These are phyloP conservation scores for Datisca glomerata DNA, from an alignment of 306 rosid species.

Conservation along the genomic window DNA sequence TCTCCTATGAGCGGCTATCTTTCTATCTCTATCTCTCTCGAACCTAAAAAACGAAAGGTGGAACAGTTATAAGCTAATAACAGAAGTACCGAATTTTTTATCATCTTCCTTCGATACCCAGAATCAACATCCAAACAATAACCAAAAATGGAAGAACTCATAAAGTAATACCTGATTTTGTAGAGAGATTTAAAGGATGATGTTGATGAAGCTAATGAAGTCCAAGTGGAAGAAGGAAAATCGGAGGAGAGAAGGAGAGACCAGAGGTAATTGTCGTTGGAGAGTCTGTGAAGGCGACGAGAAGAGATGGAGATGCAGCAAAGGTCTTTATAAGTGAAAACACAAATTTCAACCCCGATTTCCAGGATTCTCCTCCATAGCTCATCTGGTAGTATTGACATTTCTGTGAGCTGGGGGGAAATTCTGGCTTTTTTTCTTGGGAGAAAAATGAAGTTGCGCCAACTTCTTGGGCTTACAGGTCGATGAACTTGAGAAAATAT, in stretches of 20 bases:
- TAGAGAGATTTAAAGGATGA: constrained; percentile 40
- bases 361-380: constrained; percentile 56
- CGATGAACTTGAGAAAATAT: no score
- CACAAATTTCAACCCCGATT: constrained; percentile 28
- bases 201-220: constrained; percentile 2
- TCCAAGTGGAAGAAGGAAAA: constrained; percentile 15
- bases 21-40: constrained; percentile 51
- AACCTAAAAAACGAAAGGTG: constrained; percentile 24
- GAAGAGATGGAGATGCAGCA: constrained; percentile 60
- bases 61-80: not conserved
- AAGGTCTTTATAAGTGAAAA: constrained; percentile 43
- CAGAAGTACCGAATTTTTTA: not conserved
- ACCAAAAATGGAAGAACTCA: not conserved
- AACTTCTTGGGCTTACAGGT: no score
- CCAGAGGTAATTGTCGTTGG: constrained; percentile 49
- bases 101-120: not conserved
- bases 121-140: not conserved
- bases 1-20: constrained; percentile 40
- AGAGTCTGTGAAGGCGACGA: constrained; percentile 45
- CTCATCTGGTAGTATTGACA: constrained; percentile 45
- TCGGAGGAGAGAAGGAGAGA: constrained; percentile 45
- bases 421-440: no score
- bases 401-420: no score
- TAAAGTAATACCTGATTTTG: constrained; percentile 25
- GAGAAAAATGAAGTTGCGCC: no score